These are phyloP conservation scores for Hyaloscypha finlandica DNA, from an alignment of 495 filamentous ascomycete species.

Conservation along the genomic window DNA sequence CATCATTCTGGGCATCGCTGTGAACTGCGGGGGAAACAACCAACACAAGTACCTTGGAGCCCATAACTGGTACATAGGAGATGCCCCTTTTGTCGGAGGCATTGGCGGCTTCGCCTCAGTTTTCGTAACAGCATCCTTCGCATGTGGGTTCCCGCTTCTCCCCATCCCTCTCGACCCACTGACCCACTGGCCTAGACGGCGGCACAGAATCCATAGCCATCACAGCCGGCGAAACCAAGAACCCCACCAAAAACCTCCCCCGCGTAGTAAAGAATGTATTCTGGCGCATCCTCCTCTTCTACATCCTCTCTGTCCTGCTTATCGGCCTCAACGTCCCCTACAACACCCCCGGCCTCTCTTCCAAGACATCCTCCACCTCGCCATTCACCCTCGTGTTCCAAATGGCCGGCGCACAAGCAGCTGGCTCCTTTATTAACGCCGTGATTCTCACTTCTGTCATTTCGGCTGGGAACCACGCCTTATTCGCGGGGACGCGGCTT, in stretches of 20 bases:
- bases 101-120: conserved; percentile 69
- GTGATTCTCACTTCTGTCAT: conserved; percentile 73
- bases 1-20: conserved; percentile 55
- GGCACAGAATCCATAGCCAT: conserved; percentile 60
- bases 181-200: conserved; percentile 47
- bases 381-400: conserved; percentile 73
- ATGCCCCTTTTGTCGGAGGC: conserved; percentile 56
- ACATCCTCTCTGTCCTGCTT: conserved; percentile 62
- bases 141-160: conserved; percentile 38
- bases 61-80: conserved; percentile 53
- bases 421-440: conserved; percentile 67
- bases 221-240: conserved; percentile 67
- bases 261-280: conserved; percentile 65
- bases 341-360: conserved; percentile 46
- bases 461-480: conserved; percentile 65
- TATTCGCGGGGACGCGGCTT: conserved; percentile 63
- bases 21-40: conserved; percentile 50
- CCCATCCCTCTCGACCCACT: conserved; percentile 21
- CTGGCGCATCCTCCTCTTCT: conserved; percentile 77
- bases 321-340: conserved; percentile 62
- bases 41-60: conserved; percentile 49
- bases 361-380: conserved; percentile 45
- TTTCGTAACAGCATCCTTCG: conserved; percentile 44
- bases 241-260: conserved; percentile 77
- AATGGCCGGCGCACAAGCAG: conserved; percentile 62